These are phyloP conservation scores for Thermomyces lanuginosus DNA, from an alignment of 2,329 filamentous ascomycete species.

Conservation along the genomic window DNA sequence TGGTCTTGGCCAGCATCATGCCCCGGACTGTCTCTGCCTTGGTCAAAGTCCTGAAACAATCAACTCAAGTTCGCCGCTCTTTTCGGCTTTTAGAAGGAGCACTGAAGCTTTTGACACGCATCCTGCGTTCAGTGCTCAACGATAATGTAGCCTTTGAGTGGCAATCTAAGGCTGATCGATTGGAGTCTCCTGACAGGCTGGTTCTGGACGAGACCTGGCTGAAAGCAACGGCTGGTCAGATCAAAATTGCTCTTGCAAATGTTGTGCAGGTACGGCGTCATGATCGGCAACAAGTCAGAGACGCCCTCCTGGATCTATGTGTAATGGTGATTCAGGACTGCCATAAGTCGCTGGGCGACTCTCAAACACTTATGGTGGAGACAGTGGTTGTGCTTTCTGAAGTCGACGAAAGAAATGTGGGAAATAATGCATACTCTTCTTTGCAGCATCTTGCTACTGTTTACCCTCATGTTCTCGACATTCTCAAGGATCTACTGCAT, in stretches of 20 bases:
- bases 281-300: conserved; percentile 50
- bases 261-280: conserved; percentile 61
- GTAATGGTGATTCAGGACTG: conserved; percentile 64
- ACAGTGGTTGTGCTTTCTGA: conserved; percentile 56
- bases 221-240: conserved; percentile 59
- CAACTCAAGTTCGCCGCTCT: conserved; percentile 42
- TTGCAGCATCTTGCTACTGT: conserved; percentile 47
- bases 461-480: conserved; percentile 45
- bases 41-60: conserved; percentile 56
- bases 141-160: conserved; percentile 21
- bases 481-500: conserved; percentile 55
- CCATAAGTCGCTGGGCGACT: conserved; percentile 52
- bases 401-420: conserved; percentile 29
- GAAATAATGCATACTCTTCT: conserved; percentile 19
- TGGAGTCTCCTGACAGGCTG: conserved; percentile 20
- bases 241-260: conserved; percentile 66
- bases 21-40: conserved; percentile 75
- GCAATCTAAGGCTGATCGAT: conserved; percentile 10
- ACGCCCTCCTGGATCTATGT: conserved; percentile 54
- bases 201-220: conserved; percentile 49
- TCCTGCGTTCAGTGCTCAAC: conserved; percentile 31
- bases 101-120: conserved; percentile 39
- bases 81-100: conserved; percentile 49
- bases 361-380: conserved; percentile 57
- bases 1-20: conserved; percentile 69